Base-by-base conservation (phyloP, 1,139 yeast genomes). In the Saccharomyces hybrid region DNA sequence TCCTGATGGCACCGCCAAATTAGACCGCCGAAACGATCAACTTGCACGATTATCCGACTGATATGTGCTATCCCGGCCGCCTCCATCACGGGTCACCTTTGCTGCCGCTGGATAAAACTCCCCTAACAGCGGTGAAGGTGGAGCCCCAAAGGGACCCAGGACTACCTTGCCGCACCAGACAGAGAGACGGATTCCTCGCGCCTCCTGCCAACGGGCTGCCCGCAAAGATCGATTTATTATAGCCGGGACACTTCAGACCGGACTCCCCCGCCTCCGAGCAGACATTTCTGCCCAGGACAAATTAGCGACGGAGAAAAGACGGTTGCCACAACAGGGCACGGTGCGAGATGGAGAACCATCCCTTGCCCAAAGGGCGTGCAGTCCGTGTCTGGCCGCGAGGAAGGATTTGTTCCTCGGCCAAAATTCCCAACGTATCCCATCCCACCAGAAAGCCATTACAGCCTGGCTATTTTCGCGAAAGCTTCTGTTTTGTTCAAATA, bases 81-180 rank as follows among this genome's bases (percentile, higher is more conserved):
- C 76, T 71, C 71, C 72, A 49, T 66, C 64, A 67, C 73, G 74
- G 74, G 73, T 66, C 68, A 64, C 62, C 62, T 60, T 64, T 64
- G 74, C 72, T 68, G 69, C 67, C 61, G 75, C 75, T 72, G 75
- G 75, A 72, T 72, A 69, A 65, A 57, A 58, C 75, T 71, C 75
- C 76, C 76, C 75, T 72, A 64, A 56, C 71, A 68, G 72, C 72
- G 68, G 67, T 69, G 48, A 55, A 58, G 60, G 61, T 72, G 64
- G 53, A 58, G 56, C 59, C 59, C 29, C 52, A 4, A 31, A 56
- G 51, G 57, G 57, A 59, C 61, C 62, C 63, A 60, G 58, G 31
- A 55, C 63, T 64, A 63, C 71, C 51, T 64, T 63, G 64, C 64
- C 59, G 56, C 60, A 50, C 61, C 60, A 46, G 57, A 51, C 55